Base-by-base conservation (phyloP, 2,329 filamentous ascomycete genomes). In the Triangularia verruculosa region DNA sequence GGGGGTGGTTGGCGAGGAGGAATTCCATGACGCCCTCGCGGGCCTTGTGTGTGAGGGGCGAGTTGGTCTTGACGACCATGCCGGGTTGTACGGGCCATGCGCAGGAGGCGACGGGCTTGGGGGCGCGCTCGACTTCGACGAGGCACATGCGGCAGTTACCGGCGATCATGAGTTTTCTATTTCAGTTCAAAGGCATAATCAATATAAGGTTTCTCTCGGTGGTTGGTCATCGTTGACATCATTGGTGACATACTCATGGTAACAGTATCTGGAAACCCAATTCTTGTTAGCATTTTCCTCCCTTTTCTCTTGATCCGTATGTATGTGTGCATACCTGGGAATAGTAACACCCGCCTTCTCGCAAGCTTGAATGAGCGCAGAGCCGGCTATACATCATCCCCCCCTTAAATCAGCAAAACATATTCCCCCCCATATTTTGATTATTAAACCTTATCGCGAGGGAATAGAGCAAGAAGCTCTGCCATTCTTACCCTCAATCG, bases 121-220 rank as follows among this genome's bases (percentile, higher is more conserved):
- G 95, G 66, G 92, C 91, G 79, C 88, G 88, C 82, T 98, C 95
- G 70, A 99, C 95, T 83, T 99, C 95, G 75, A 99, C 95, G 75
- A 99, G 82, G 80, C 95, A 99, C 95, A 99, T 99, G 82, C 95
- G 93, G 79, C 95, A 99, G 81, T 98, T 99, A 79, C 95, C 95
- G 74, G 95, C 95, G 84, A 99, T 97, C 89, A 96, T 93, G 72
- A 99, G 86, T 82, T 99, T 98, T 78, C 91, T 94, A 74, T 39
- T n/a, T n/a, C n/a, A n/a, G n/a, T n/a, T n/a, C n/a, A n/a, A n/a
- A 61, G 55, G 61, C 13, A 39, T 13, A 71, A 75, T 84, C 74
- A 84, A 81, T 71, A 53, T 30, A 57, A 58, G 61, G 15, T 69
- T 63, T 52, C n/a, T n/a, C n/a, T n/a, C n/a, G n/a, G 61, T 59